These are phyloP conservation scores for Trichoderma virens DNA, from an alignment of 495 filamentous ascomycete genomes.

Conservation along the genomic window DNA sequence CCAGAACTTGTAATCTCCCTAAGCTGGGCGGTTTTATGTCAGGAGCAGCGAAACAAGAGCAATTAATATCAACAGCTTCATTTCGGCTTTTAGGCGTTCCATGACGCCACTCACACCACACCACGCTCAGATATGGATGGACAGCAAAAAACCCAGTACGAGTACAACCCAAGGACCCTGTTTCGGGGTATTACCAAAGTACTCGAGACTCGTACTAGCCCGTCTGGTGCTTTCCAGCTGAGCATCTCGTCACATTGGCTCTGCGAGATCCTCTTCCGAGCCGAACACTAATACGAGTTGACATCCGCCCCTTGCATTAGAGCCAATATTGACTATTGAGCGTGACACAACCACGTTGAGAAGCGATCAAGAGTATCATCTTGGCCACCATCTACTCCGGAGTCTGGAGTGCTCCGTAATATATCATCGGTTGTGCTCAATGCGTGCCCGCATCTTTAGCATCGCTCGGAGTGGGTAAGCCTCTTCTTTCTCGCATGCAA, in stretches of 20 bases:
- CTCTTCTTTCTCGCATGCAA: background rate
- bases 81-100: background rate
- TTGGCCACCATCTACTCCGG: too few species aligned
- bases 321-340: background rate
- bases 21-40: background rate
- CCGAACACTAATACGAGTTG: constrained; percentile 4
- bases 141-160: too few species aligned
- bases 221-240: too few species aligned
- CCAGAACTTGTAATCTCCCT: background rate
- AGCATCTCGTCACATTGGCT: background rate
- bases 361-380: too few species aligned
- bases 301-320: background rate
- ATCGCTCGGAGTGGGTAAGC: too few species aligned
- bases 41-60: background rate
- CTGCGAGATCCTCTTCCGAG: background rate
- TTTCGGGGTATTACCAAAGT: too few species aligned
- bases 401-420: too few species aligned
- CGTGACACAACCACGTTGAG: background rate
- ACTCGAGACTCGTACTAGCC: too few species aligned
- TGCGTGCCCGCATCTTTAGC: background rate
- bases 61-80: background rate
- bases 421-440: too few species aligned
- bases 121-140: too few species aligned
- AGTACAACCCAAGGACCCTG: too few species aligned
- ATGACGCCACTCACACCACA: too few species aligned